Conservation (phyloP, 2,329 filamentous ascomycete species). For the Botrytis tulipae region DNA sequence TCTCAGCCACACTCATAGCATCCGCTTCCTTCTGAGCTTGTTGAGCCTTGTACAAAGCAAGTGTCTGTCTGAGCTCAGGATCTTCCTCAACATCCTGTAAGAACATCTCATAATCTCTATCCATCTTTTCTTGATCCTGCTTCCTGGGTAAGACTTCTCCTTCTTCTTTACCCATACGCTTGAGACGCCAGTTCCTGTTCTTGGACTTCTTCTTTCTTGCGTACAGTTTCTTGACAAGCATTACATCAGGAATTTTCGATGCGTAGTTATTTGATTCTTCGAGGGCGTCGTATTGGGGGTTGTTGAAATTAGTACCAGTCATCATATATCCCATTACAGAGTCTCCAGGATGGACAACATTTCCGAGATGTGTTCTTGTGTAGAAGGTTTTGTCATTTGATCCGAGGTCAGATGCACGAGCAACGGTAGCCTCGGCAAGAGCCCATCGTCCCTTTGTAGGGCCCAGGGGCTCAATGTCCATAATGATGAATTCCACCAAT, state of each 20-base stretch:
- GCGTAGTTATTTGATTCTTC: constrained; percentile 75
- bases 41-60: constrained; percentile 78
- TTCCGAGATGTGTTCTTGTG: constrained; percentile 84
- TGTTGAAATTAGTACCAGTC: constrained; percentile 89
- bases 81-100: constrained; percentile 96
- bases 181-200: constrained; percentile 88
- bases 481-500: constrained; percentile 87
- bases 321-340: constrained; percentile 94
- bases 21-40: constrained; percentile 51
- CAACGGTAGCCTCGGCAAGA: constrained; percentile 84
- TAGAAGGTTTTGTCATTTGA: constrained; percentile 86
- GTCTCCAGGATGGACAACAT: constrained; percentile 82
- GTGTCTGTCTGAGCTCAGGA: constrained; percentile 75
- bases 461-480: constrained; percentile 85
- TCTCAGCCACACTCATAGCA: constrained; percentile 67
- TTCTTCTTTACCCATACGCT: constrained; percentile 88
- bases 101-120: constrained; percentile 96
- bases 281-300: constrained; percentile 76
- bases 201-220: constrained; percentile 79
- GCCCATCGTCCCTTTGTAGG: constrained; percentile 76
- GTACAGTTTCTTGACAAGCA: constrained; percentile 97
- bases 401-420: constrained; percentile 81
- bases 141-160: constrained; percentile 83
- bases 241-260: constrained; percentile 81
- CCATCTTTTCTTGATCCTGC: constrained; percentile 81